Base-by-base conservation (phyloP, 352 stramenopile genomes). In the Phytophthora brassicae region DNA sequence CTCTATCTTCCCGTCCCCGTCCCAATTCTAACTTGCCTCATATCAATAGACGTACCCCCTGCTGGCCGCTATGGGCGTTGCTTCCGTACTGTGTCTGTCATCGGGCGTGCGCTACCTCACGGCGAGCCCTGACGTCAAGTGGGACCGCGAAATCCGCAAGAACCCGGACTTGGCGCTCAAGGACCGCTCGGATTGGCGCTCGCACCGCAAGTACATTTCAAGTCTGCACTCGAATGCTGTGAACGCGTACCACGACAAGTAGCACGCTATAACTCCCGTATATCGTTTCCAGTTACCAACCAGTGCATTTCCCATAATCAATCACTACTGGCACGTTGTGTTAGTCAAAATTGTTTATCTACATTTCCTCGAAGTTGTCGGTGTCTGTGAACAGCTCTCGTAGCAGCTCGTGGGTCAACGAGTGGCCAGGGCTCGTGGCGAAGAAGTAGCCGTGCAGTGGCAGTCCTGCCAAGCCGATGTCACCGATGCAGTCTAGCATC, bases 401-500 rank as follows among this genome's bases (percentile, higher is more conserved):
- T 31, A 92, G 64, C 28, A 92, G 46, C 1, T 73, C 65, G 41
- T 92, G 80, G 2, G 77, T 92, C 26, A 92, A 54, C 0, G 76
- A 76, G 47, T 91, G 82, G 5, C 82, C 82, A 11, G 82, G 82
- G 54, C 76, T 86, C 28, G 81, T 89, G 6, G 77, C 72, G 38
- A 88, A 73, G 49, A 89, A 92, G 52, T 84, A 84, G 17, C 79
- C 80, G 49, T 90, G 77, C 12, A 92, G 35, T 1, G 83, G 79
- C 31, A 80, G 41, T 1, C 81, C 81, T 0, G 77, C 73, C 5
- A 92, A 67, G 0, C 68, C 75, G 5, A 92, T 53, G 50, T 92
- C 83, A 16, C 83, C 83, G 24, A 90, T 74, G 38, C 79, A 89
- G 54, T 92, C 83, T 33, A 92, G 68, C 64, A 88, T 63, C 58